Evolutionary conservation across 1,284 basidiomycete species (phyloP).

Genomic region (Rhodotorula sp.): DNA sequence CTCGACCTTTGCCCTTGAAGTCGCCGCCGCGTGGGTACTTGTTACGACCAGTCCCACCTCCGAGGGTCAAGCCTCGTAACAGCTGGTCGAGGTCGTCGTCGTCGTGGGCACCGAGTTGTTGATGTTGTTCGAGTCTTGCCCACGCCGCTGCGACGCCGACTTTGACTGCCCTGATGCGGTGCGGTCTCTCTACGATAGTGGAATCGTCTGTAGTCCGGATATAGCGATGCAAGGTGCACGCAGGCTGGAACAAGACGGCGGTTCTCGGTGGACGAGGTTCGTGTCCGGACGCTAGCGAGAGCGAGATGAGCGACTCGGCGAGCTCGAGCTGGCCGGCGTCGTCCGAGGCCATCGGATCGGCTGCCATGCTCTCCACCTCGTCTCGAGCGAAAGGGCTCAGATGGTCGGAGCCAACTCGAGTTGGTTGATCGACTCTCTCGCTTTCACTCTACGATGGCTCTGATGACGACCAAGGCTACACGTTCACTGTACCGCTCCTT

Average conservation of each 20-base stretch:
- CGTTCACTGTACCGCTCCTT: slow-evolving; percentile 17
- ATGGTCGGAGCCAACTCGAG: no score
- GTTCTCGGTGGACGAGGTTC: not conserved
- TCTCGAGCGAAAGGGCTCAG: no score
- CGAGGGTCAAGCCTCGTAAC: slow-evolving; percentile 60
- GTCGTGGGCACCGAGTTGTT: not conserved
- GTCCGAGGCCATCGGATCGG: not conserved
- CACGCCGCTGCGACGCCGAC: slow-evolving; percentile 74
- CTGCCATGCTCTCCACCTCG: not conserved
- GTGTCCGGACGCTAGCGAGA: not conserved
- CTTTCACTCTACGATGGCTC: not conserved
- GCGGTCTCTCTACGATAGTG: slow-evolving; percentile 79
- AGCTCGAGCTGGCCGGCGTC: not conserved
- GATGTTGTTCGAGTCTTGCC: slow-evolving; percentile 57
- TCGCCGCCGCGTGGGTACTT: not conserved
- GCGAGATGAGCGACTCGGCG: not conserved
- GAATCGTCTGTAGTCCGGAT: slow-evolving; percentile 64
- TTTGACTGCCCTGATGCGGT: slow-evolving; percentile 78
- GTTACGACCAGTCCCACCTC: not conserved
- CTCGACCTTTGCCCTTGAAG: slow-evolving; percentile 4
- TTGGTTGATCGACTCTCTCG: not conserved
- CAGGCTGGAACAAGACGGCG: slow-evolving; percentile 34
- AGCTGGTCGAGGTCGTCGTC: slow-evolving; percentile 59
- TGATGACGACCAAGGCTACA: not conserved
- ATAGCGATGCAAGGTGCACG: slow-evolving; percentile 61